These are phyloP conservation scores for Cenchrus fungigraminus DNA, from an alignment of 176 grass and related monocot genomes.

Conservation along the genomic window DNA sequence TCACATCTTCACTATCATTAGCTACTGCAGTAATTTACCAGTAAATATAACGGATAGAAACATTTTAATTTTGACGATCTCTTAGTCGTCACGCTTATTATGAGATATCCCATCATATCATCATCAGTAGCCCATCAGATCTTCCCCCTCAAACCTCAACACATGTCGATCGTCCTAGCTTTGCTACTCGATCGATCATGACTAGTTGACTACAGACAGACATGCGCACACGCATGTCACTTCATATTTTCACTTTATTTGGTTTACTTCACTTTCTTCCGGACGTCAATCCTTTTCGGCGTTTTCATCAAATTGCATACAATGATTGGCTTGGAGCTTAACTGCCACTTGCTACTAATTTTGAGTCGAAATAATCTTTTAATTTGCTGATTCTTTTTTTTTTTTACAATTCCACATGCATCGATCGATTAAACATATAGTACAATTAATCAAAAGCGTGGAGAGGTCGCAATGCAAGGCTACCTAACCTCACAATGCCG, in stretches of 20 bases:
- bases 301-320: neutral
- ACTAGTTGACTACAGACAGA: neutral
- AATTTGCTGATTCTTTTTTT: neutral
- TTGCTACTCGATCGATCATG: neutral
- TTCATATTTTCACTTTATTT: neutral
- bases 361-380: neutral
- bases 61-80: too few relatives aligned
- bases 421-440: conserved; percentile 3
- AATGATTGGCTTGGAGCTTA: conserved; percentile 25
- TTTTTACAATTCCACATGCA: neutral
- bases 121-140: too few relatives aligned
- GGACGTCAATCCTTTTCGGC: neutral
- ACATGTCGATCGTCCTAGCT: neutral
- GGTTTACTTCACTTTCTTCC: neutral
- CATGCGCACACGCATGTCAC: neutral
- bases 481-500: conserved; percentile 44
- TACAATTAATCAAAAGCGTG: neutral
- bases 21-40: too few relatives aligned
- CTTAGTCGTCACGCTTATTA: too few relatives aligned
- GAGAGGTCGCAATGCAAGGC: neutral
- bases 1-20: too few relatives aligned
- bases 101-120: too few relatives aligned
- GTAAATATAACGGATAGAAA: too few relatives aligned
- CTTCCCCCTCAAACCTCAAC: neutral
- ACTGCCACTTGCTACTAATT: neutral